Conservation (phyloP, 2,329 filamentous ascomycete species). For the Fusarium sp. region DNA sequence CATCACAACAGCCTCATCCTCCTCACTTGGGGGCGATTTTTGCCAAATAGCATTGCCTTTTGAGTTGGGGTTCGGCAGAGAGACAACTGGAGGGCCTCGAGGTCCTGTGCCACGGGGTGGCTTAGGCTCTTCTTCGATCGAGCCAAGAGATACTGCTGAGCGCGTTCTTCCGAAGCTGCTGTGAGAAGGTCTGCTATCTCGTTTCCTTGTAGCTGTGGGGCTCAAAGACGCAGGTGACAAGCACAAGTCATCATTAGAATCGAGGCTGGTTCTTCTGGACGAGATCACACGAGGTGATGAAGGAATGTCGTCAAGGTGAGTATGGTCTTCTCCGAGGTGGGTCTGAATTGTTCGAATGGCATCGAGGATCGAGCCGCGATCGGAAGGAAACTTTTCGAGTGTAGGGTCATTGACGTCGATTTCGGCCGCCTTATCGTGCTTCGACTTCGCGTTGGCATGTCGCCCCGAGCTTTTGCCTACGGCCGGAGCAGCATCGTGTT, state of each 20-base stretch:
- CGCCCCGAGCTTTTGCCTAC: conserved; percentile 33
- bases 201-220: conserved; percentile 48
- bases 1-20: conserved; percentile 56
- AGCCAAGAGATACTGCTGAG: conserved; percentile 56
- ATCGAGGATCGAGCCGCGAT: conserved; percentile 57
- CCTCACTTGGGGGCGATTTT: conserved; percentile 49
- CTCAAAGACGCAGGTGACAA: conserved; percentile 52
- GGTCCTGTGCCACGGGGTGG: conserved; percentile 19
- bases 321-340: conserved; percentile 55
- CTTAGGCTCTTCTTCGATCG: conserved; percentile 59
- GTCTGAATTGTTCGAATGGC: conserved; percentile 60
- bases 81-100: conserved; percentile 32
- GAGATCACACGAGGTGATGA: conserved; percentile 52
- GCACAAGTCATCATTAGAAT: conserved; percentile 52
- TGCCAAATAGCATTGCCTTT: conserved; percentile 30
- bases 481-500: conserved; percentile 42
- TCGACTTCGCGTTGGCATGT: conserved; percentile 28
- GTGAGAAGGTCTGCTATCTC: conserved; percentile 49
- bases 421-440: conserved; percentile 31
- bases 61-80: conserved; percentile 40
- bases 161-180: conserved; percentile 51
- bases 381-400: conserved; percentile 60
- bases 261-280: conserved; percentile 51
- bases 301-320: conserved; percentile 51
- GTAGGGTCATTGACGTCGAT: conserved; percentile 60